A percentile compares a stretch with the other conserved stretches of the same genome.
Evolutionary conservation across 352 stramenopile genomes (phyloP).

Genomic region (Blastocystis sp.): DNA sequence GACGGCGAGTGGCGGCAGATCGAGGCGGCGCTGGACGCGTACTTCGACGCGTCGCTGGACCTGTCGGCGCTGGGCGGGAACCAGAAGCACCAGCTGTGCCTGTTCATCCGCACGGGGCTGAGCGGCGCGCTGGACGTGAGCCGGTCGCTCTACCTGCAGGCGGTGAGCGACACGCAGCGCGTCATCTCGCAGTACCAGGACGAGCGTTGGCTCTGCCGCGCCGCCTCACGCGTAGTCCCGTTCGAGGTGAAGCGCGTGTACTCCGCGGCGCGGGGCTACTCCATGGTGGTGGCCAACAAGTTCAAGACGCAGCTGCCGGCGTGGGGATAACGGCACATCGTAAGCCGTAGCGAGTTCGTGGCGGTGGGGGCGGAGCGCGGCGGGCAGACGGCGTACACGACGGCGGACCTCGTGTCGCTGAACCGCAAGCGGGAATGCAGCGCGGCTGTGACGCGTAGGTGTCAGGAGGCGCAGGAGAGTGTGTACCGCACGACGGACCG

Average conservation of each 20-base stretch:
- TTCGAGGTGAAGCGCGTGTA: slow-evolving; percentile 3
- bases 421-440: not conserved
- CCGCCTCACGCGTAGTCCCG: not conserved
- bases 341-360: not conserved
- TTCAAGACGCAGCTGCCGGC: not conserved
- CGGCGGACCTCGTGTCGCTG: slow-evolving; percentile 9
- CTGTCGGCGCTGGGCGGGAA: not conserved
- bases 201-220: not conserved
- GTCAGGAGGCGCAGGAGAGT: not conserved
- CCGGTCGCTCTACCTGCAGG: slow-evolving; percentile 28
- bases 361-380: slow-evolving; percentile 2
- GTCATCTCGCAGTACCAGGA: not conserved
- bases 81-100: slow-evolving; percentile 36
- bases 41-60: not conserved
- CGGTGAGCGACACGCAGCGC: not conserved
- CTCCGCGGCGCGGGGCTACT: not conserved
- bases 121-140: slow-evolving; percentile 4
- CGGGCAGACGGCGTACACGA: not conserved
- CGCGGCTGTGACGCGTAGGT: not conserved
- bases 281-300: slow-evolving; percentile 3
- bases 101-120: slow-evolving; percentile 7
- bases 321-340: not conserved
- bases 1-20: not conserved
- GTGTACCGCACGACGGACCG: slow-evolving; percentile 1
- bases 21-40: not conserved